Evolutionary conservation across 1,284 basidiomycete genomes (phyloP), one percentile per base, ranked within the genome.

Genomic region (Tilletia walkeri): DNA sequence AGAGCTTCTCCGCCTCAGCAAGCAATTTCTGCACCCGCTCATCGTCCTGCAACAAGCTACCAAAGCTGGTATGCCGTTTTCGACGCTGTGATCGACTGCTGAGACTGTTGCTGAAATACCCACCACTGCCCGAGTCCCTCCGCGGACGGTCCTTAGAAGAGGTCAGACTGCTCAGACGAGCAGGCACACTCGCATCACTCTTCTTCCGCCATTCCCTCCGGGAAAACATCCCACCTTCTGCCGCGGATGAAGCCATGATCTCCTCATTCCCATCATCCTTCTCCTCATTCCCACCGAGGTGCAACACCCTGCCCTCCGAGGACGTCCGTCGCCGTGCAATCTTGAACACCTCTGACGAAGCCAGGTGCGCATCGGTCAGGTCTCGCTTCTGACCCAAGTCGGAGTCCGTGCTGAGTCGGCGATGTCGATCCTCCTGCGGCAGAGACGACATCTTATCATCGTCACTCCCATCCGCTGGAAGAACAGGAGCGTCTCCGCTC

Each of bases 321-420:
- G 59, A 63, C 30, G 59, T 63, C 36, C 59, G 59, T 16, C 59
- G 3, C 4, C 59, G 34, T 9, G 54, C 54, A 56, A 56, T 56
- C 54, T 56, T 56, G 54, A 56, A 56, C 1, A n/a, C 5, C 54
- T 56, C 54, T 0, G 54, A n/a, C 20, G 54, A 56, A 5, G 54
- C 20, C 54, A 56, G 24, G 7, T 56, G n/a, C 50, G 18, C 50
- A 24, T 53, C 50, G 10, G 24, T 30, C 41, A 56, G 34, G 12
- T 24, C 54, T 12, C 54, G 54, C 54, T 56, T 56, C 54, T 56
- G 54, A 30, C 54, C 54, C 54, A 56, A 16, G 36, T 63, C 59
- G 1, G 59, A 39, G 16, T 41, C 59, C 16, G 59, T 39, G 34
- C 59, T 63, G 3, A 38, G 38, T 0, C 54, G 54, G 12, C 54